Conservation (phyloP, 2,329 filamentous ascomycete genomes). For the Talaromyces verruculosus region DNA sequence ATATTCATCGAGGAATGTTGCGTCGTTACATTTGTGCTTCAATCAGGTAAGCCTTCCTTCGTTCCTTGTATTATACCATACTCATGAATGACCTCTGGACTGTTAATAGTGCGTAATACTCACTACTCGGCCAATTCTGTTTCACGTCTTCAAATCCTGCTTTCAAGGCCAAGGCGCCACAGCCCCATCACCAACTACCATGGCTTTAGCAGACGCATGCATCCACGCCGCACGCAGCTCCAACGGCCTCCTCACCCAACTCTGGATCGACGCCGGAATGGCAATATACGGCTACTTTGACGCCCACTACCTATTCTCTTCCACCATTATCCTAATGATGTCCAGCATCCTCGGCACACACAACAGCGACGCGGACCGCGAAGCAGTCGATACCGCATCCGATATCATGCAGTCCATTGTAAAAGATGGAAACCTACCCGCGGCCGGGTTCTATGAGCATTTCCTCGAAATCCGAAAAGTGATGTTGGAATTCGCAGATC, state of each 20-base stretch:
- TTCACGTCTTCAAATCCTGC: conserved; percentile 23
- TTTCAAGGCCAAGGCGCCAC: conserved; percentile 19
- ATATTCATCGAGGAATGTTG: conserved; percentile 22
- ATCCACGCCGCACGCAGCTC: conserved; percentile 24
- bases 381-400: conserved; percentile 23
- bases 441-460: conserved; percentile 22
- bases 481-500: conserved; percentile 20
- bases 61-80: too few species aligned
- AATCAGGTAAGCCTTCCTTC: conserved; percentile 8
- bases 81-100: too few species aligned
- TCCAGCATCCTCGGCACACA: conserved; percentile 21
- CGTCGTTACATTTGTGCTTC: conserved; percentile 23
- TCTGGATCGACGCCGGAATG: conserved; percentile 25
- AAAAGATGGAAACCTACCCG: conserved; percentile 23
- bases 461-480: conserved; percentile 22
- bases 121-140: conserved; percentile 23
- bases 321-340: conserved; percentile 25
- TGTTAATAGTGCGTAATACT: conserved; percentile 17
- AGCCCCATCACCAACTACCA: conserved; percentile 21
- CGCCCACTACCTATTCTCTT: conserved; percentile 23
- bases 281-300: conserved; percentile 24
- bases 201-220: conserved; percentile 23
- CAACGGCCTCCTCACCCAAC: conserved; percentile 24
- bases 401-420: conserved; percentile 24
- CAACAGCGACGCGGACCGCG: conserved; percentile 21